phyloP scores from a whole-genome alignment of 768 basidiomycete species.

The Sarcodon aspratus region DNA sequence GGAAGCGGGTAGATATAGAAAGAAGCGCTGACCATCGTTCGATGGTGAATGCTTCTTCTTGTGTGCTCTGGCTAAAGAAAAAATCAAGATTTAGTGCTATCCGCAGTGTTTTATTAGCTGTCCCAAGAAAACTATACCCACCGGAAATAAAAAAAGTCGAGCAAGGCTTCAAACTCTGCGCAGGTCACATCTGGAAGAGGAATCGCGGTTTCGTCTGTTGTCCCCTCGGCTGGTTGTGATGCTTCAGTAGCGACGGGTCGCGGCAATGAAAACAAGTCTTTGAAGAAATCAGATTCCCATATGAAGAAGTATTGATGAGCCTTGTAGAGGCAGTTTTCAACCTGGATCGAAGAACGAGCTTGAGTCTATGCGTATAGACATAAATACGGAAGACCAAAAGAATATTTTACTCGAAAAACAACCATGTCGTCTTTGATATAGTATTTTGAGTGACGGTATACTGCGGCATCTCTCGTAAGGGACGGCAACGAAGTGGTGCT shows the following conservation, averaged over 20 bases:
- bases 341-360: constrained; percentile 13
- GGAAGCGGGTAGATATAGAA: constrained; percentile 26
- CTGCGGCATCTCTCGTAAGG: background rate
- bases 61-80: background rate
- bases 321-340: constrained; percentile 25
- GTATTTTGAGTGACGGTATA: constrained; percentile 7
- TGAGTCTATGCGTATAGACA: background rate
- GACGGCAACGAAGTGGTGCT: background rate
- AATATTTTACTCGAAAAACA: constrained; percentile 10
- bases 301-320: constrained; percentile 28
- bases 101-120: background rate
- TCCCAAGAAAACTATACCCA: constrained; percentile 9
- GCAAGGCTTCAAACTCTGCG: constrained; percentile 24
- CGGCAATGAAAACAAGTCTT: constrained; percentile 23
- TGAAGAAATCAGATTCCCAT: constrained; percentile 26
- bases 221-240: constrained; percentile 16
- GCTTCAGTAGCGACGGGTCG: constrained; percentile 5
- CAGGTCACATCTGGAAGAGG: constrained; percentile 19
- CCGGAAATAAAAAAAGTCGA: constrained; percentile 29
- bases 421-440: constrained; percentile 10
- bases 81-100: background rate
- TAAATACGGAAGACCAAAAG: background rate
- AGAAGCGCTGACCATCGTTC: constrained; percentile 27
- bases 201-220: constrained; percentile 21
- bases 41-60: constrained; percentile 6